Evolutionary conservation across 257 asterid genomes (phyloP).

Genomic region (Ballota nigra): DNA sequence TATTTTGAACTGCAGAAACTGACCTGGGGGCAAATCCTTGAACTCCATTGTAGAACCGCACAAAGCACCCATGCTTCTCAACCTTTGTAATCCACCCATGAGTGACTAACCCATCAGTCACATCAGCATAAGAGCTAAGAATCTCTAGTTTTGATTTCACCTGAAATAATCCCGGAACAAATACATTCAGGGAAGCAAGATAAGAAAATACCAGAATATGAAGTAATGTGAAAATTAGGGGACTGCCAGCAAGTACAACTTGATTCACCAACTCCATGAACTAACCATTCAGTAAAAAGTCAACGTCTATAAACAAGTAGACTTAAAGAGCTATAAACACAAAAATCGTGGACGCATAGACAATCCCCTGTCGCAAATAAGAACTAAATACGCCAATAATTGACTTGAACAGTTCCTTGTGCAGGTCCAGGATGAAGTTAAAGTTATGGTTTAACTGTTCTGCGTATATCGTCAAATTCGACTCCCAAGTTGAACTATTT

Average conservation of each 20-base stretch:
- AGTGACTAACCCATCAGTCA: conserved; percentile 74
- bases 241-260: neutral
- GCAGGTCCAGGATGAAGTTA: neutral
- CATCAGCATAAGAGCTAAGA: conserved; percentile 81
- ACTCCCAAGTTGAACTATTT: conserved; percentile 1
- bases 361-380: neutral
- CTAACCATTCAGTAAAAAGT: neutral
- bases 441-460: neutral
- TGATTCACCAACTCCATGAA: conserved; percentile 2
- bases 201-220: neutral
- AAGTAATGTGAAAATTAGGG: neutral
- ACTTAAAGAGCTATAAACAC: neutral
- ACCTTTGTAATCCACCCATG: conserved; percentile 99
- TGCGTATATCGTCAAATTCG: neutral
- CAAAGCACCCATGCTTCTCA: conserved; percentile 95
- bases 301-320: neutral
- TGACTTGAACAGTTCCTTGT: conserved; percentile 6
- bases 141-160: conserved; percentile 82
- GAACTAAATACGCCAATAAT: neutral
- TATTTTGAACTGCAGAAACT: conserved; percentile 14
- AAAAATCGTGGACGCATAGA: conserved; percentile 2
- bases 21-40: conserved; percentile 96
- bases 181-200: neutral
- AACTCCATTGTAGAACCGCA: conserved; percentile 94
- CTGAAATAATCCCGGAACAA: conserved; percentile 33